Evolutionary conservation across 257 asterid genomes (phyloP).

Genomic region (Petrea volubilis): DNA sequence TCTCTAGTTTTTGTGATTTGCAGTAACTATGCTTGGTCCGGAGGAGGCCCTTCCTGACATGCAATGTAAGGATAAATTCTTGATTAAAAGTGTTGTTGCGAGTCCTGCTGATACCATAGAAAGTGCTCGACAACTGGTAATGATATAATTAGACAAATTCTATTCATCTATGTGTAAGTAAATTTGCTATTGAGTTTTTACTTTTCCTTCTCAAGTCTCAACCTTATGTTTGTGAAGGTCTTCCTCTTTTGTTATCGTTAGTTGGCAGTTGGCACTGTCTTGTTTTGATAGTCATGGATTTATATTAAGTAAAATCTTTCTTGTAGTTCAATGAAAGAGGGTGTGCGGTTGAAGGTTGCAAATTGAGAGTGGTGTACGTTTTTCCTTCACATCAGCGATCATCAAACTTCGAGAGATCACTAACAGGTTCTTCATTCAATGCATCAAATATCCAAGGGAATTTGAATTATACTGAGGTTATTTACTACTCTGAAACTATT

Average conservation of each 20-base stretch:
- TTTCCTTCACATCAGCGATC: neutral
- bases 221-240: no score
- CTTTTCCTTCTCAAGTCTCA: neutral
- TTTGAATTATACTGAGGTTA: conserved; percentile 9
- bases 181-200: neutral
- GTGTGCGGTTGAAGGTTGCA: conserved; percentile 10
- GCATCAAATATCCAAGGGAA: conserved; percentile 17
- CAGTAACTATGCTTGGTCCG: neutral
- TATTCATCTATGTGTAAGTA: neutral
- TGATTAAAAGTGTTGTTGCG: neutral
- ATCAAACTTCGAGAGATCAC: neutral
- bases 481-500: conserved; percentile 2
- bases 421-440: neutral
- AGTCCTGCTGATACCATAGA: neutral
- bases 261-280: neutral
- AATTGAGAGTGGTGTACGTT: conserved; percentile 24
- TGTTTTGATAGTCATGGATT: neutral
- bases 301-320: neutral
- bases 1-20: no score
- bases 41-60: neutral
- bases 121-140: neutral
- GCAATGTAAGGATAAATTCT: neutral
- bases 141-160: neutral
- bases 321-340: conserved; percentile 21
- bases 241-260: no score